Base-by-base conservation (phyloP, 2,329 filamentous ascomycete genomes). In the Colletotrichum camelliae region DNA sequence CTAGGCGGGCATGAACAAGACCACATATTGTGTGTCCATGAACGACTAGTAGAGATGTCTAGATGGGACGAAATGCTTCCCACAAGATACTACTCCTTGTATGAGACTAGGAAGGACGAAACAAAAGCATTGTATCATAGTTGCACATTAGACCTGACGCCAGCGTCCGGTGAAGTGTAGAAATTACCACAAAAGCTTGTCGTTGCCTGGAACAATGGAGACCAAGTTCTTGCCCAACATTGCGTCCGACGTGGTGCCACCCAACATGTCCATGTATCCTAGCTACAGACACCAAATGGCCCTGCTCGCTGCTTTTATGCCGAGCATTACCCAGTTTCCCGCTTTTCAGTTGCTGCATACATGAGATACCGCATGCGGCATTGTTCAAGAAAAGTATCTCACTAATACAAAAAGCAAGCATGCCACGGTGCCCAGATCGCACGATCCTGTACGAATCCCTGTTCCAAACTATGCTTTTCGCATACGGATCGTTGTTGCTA, bases 71-170 rank as follows among this genome's bases (percentile, higher is more conserved):
- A 12, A 66, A 21, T 33, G 7, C 61, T 69, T 29, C n/a, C 65
- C 31, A 27, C 10, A 18, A 61, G 48, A 58, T 43, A 31, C 31
- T 43, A 31, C 31, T 29, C 15, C 60, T 21, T 27, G 64, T n/a
- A 31, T 66, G 48, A 29, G 16, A n/a, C 31, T 18, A 7, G 60
- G 48, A 9, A 61, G 24, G 48, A 15, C 16, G 24, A 24, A 35
- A 31, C 21, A 66, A 70, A 76, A 69, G 73, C 52, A 55, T n/a
- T 76, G 67, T 76, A 76, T 48, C 72, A 68, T 76, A 76, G 10
- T n/a, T 52, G 65, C 65, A 74, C 48, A 37, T n/a, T 43, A 52
- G 65, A 43, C 70, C 65, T n/a, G 57, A 48, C 35, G 70, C 33
- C 31, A 15, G 48, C 18, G 43, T 57, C 29, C 27, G 10, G 15